phyloP scores from a whole-genome alignment of 1,284 basidiomycete species.

The Ustilago esculenta region DNA sequence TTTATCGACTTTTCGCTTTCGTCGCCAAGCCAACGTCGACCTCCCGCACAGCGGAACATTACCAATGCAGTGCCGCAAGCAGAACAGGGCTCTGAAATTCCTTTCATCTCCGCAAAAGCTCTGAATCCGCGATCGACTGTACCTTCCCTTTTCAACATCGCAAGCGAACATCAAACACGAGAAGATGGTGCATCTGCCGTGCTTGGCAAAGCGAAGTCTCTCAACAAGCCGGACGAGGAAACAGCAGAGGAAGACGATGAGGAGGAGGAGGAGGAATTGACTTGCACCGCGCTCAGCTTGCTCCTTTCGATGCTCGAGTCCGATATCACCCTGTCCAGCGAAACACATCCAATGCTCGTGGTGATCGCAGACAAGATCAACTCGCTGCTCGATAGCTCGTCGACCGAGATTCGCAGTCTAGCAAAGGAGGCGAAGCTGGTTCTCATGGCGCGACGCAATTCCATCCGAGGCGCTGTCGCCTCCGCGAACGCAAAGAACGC shows the following conservation, averaged over 20 bases:
- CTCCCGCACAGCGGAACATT: not conserved
- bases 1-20: slow-evolving; percentile 60
- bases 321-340: slow-evolving; percentile 32
- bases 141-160: slow-evolving; percentile 33
- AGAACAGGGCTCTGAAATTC: slow-evolving; percentile 10
- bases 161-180: not conserved
- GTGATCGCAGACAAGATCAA: slow-evolving; percentile 56
- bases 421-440: slow-evolving; percentile 82
- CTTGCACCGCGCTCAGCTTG: slow-evolving; percentile 54
- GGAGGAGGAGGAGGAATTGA: slow-evolving; percentile 38
- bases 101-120: slow-evolving; percentile 34
- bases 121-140: not conserved
- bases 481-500: not conserved
- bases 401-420: slow-evolving; percentile 70
- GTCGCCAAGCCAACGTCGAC: slow-evolving; percentile 14
- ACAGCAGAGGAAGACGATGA: slow-evolving; percentile 3
- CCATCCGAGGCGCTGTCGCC: slow-evolving; percentile 9
- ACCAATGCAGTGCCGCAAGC: not conserved
- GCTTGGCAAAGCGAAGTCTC: not conserved
- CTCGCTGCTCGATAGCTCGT: slow-evolving; percentile 31
- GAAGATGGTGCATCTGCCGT: not conserved
- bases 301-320: slow-evolving; percentile 62
- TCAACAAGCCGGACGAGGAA: not conserved
- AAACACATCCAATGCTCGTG: slow-evolving; percentile 48
- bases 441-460: slow-evolving; percentile 75